Conservation (phyloP, 176 grass and related monocot genomes). For the Phyllostachys edulis region DNA sequence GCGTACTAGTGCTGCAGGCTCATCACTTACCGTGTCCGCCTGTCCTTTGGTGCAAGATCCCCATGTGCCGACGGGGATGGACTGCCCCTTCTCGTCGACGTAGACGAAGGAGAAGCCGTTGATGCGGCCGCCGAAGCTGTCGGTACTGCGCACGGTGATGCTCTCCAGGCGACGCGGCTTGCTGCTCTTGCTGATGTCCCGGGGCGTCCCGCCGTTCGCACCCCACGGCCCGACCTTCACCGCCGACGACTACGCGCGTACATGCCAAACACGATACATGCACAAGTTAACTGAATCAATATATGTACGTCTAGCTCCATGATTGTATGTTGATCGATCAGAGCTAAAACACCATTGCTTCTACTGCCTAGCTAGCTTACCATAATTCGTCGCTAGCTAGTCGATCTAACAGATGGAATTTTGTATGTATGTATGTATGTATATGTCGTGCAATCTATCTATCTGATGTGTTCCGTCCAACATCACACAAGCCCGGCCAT, state of each 20-base stretch:
- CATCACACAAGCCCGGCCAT: too few relatives aligned
- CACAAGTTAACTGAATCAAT: neutral
- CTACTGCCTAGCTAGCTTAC: too few relatives aligned
- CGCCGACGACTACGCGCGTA: neutral
- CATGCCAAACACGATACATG: neutral
- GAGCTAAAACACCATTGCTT: too few relatives aligned
- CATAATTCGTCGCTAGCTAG: too few relatives aligned
- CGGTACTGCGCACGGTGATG: neutral
- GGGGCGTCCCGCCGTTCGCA: neutral
- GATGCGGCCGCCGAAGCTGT: neutral
- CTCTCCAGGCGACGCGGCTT: neutral
- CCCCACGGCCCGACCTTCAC: constrained; percentile 3
- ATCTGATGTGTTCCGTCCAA: too few relatives aligned
- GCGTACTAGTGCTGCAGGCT: too few relatives aligned
- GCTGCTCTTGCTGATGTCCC: neutral
- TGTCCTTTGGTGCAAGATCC: neutral
- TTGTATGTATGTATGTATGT: too few relatives aligned
- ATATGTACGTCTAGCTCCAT: too few relatives aligned
- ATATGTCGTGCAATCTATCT: too few relatives aligned
- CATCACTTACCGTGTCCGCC: too few relatives aligned
- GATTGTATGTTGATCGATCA: too few relatives aligned
- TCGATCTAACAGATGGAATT: too few relatives aligned
- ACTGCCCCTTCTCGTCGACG: neutral
- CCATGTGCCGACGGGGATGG: neutral
- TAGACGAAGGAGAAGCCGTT: constrained; percentile 7